A percentile compares a stretch with the other conserved stretches of the same genome.
Evolutionary conservation across 306 rosid species (phyloP).

Genomic region (Acacia acuminata): DNA sequence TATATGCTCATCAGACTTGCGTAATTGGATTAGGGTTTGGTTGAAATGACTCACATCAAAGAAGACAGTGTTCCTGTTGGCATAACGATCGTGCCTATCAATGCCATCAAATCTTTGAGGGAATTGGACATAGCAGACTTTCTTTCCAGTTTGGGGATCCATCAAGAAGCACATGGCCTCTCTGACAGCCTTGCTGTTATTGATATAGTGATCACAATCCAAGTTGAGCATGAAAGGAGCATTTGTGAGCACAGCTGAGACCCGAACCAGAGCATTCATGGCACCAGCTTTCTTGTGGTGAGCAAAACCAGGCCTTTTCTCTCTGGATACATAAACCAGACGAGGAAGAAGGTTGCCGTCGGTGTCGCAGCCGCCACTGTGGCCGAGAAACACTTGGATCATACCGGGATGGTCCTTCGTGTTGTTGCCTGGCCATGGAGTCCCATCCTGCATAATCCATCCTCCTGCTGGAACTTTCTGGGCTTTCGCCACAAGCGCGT

Average conservation of each 20-base stretch:
- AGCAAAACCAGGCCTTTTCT: constrained; percentile 89
- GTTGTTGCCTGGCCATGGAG: constrained; percentile 98
- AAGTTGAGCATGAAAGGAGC: constrained; percentile 58
- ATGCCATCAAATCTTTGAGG: constrained; percentile 55
- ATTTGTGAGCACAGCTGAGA: constrained; percentile 54
- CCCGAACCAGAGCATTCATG: constrained; percentile 89
- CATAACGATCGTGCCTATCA: constrained; percentile 50
- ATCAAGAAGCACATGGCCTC: constrained; percentile 59
- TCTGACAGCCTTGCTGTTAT: constrained; percentile 49
- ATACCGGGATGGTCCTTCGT: constrained; percentile 96
- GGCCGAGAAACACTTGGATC: constrained; percentile 97
- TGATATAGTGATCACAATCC: constrained; percentile 54
- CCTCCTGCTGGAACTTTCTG: constrained; percentile 85
- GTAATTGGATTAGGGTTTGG: not conserved
- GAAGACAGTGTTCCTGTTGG: constrained; percentile 55
- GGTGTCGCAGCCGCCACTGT: constrained; percentile 84
- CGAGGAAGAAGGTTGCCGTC: constrained; percentile 96
- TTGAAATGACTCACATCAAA: constrained; percentile 49
- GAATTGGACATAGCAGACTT: constrained; percentile 53
- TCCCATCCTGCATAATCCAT: constrained; percentile 99
- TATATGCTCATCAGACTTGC: too few species aligned
- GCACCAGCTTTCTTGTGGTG: constrained; percentile 99
- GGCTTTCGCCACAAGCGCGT: constrained; percentile 95
- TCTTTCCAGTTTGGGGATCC: constrained; percentile 58
- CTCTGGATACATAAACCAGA: constrained; percentile 90